These are phyloP conservation scores for Hypoxylon fuscum DNA, from an alignment of 495 filamentous ascomycete genomes.

Conservation along the genomic window DNA sequence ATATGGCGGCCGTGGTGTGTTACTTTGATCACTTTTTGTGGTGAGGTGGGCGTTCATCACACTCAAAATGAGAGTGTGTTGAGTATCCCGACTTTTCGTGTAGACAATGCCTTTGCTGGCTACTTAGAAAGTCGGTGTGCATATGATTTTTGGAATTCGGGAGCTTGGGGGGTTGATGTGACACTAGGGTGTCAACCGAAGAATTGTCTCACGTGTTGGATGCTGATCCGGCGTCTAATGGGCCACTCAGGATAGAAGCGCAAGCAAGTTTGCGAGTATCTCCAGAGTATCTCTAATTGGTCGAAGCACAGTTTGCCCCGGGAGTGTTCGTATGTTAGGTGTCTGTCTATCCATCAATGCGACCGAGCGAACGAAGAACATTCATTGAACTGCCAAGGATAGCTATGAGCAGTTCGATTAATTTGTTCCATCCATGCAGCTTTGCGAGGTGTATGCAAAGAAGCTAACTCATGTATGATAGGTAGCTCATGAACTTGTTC, in stretches of 20 bases:
- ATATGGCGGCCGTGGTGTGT: conserved; percentile 34
- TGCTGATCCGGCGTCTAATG: conserved; percentile 38
- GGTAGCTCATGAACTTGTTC: neutral
- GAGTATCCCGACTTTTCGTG: conserved; percentile 33
- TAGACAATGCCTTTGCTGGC: conserved; percentile 30
- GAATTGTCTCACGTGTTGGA: conserved; percentile 36
- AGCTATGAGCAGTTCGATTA: conserved; percentile 4
- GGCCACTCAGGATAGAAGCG: conserved; percentile 24
- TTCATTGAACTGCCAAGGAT: conserved; percentile 20
- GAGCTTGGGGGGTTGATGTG: conserved; percentile 33
- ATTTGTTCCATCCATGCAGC: neutral
- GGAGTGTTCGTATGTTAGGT: conserved; percentile 32
- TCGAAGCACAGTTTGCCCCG: conserved; percentile 5
- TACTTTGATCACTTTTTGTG: conserved; percentile 24
- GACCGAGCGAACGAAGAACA: conserved; percentile 14
- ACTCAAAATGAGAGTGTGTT: conserved; percentile 26
- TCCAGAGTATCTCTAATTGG: conserved; percentile 10
- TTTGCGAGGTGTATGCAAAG: neutral
- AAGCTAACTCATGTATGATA: neutral
- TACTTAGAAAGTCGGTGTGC: conserved; percentile 41
- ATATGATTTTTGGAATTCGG: conserved; percentile 40
- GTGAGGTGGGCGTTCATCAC: conserved; percentile 38
- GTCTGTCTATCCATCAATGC: conserved; percentile 26
- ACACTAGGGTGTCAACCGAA: conserved; percentile 40
- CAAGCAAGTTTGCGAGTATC: neutral